Evolutionary conservation across 2,329 filamentous ascomycete species (phyloP).

Genomic region (Xylariales sp.): DNA sequence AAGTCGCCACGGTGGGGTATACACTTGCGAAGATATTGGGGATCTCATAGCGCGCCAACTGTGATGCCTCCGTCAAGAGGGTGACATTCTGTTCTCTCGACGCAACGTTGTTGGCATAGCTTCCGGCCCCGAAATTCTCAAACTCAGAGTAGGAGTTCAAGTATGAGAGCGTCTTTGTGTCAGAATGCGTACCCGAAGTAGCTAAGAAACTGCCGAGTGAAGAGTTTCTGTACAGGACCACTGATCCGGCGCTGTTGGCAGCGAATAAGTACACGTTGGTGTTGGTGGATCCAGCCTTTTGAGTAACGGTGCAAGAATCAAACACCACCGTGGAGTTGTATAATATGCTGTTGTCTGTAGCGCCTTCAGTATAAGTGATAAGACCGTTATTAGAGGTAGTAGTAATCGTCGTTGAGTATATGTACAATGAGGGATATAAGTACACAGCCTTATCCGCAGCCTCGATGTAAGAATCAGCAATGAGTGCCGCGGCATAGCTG

Average conservation of each 20-base stretch:
- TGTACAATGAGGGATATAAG: slow-evolving; percentile 32
- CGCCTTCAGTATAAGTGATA: slow-evolving; percentile 35
- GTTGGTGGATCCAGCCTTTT: slow-evolving; percentile 26
- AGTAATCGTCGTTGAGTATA: slow-evolving; percentile 37
- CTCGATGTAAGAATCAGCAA: slow-evolving; percentile 40
- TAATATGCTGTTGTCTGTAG: slow-evolving; percentile 14
- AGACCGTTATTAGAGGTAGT: slow-evolving; percentile 28
- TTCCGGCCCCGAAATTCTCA: slow-evolving; percentile 32
- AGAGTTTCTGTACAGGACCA: slow-evolving; percentile 35
- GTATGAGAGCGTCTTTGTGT: slow-evolving; percentile 24
- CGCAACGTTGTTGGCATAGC: slow-evolving; percentile 30
- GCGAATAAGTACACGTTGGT: slow-evolving; percentile 36
- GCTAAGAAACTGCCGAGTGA: slow-evolving; percentile 32
- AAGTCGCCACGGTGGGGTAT: slow-evolving; percentile 25
- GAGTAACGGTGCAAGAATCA: slow-evolving; percentile 31
- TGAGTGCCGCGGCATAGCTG: slow-evolving; percentile 27
- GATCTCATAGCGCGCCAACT: slow-evolving; percentile 28
- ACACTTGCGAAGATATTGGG: slow-evolving; percentile 28
- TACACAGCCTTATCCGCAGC: slow-evolving; percentile 36
- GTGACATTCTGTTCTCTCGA: slow-evolving; percentile 28
- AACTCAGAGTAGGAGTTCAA: slow-evolving; percentile 36
- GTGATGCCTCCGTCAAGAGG: slow-evolving; percentile 23
- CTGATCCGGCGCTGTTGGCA: slow-evolving; percentile 33
- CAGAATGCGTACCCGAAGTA: slow-evolving; percentile 24
- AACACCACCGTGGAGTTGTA: slow-evolving; percentile 36